Conservation (phyloP, 2,329 filamentous ascomycete genomes). For the Achaetomium macrosporum region DNA sequence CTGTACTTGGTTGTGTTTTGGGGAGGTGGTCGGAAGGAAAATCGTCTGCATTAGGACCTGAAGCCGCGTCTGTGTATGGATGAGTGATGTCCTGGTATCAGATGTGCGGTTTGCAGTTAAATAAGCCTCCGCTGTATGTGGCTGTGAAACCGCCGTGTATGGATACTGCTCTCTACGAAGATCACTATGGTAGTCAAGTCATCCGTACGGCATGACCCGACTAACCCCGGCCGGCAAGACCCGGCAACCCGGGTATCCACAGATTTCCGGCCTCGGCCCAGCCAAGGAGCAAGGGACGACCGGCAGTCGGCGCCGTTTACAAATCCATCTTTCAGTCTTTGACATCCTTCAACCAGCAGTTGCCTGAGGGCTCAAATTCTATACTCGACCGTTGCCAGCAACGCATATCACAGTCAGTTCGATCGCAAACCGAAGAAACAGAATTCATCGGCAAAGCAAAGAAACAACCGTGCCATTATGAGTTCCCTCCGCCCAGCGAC, state of each 20-base stretch:
- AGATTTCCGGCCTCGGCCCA: constrained; percentile 19
- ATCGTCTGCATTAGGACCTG: background rate
- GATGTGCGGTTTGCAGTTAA: too few relatives aligned
- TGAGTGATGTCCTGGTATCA: background rate
- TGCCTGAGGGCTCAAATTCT: too few relatives aligned
- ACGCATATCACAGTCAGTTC: too few relatives aligned
- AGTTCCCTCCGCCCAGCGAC: constrained; percentile 11
- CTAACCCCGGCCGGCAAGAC: background rate
- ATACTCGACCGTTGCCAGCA: too few relatives aligned
- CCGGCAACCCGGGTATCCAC: background rate
- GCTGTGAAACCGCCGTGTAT: too few relatives aligned
- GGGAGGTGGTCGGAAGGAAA: background rate
- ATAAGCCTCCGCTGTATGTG: too few relatives aligned
- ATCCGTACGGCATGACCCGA: constrained; percentile 5
- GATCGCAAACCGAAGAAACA: background rate
- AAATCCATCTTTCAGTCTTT: constrained; percentile 4
- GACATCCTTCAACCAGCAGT: background rate
- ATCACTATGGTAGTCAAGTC: too few relatives aligned
- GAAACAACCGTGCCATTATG: constrained; percentile 7
- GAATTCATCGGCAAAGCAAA: background rate
- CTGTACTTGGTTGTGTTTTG: constrained; percentile 1
- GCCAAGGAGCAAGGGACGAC: constrained; percentile 4
- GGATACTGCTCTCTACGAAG: too few relatives aligned
- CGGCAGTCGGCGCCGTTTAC: constrained; percentile 6
- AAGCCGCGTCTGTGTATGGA: background rate